These are phyloP conservation scores for Phytopythium litorale DNA, from an alignment of 352 stramenopile genomes.

Conservation along the genomic window DNA sequence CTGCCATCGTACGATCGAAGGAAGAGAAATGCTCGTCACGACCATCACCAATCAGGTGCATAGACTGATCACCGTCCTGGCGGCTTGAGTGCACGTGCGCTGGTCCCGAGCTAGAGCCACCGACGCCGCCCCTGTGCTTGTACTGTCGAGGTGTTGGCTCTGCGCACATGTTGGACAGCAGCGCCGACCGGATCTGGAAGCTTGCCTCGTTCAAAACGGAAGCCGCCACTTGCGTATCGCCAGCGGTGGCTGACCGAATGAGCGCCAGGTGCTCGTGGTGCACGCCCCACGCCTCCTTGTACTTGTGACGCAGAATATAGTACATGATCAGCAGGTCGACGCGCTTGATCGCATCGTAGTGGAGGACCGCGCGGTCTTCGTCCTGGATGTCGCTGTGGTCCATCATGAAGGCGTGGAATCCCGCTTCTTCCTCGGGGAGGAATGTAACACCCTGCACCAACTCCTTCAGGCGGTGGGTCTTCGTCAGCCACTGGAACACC, in stretches of 20 bases:
- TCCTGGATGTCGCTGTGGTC: constrained; percentile 37
- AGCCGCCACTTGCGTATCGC: constrained; percentile 59
- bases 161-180: constrained; percentile 66
- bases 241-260: constrained; percentile 56
- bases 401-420: constrained; percentile 78
- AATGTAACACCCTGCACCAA: constrained; percentile 63
- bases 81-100: not conserved
- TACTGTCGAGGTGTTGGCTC: constrained; percentile 41
- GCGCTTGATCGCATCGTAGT: constrained; percentile 66
- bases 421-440: constrained; percentile 39
- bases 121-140: constrained; percentile 18
- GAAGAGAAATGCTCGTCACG: not conserved
- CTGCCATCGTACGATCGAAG: constrained; percentile 5
- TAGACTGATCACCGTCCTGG: constrained; percentile 1
- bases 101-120: not conserved
- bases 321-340: constrained; percentile 84
- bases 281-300: constrained; percentile 65
- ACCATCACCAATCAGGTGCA: not conserved
- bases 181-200: constrained; percentile 52
- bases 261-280: constrained; percentile 72
- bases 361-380: constrained; percentile 38
- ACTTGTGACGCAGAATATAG: constrained; percentile 74
- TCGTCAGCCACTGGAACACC: constrained; percentile 72
- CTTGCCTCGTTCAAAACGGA: constrained; percentile 54
- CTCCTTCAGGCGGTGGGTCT: constrained; percentile 68